Evolutionary conservation across 106 monocot species (phyloP).

Genomic region (Alisma plantagoaquatica): DNA sequence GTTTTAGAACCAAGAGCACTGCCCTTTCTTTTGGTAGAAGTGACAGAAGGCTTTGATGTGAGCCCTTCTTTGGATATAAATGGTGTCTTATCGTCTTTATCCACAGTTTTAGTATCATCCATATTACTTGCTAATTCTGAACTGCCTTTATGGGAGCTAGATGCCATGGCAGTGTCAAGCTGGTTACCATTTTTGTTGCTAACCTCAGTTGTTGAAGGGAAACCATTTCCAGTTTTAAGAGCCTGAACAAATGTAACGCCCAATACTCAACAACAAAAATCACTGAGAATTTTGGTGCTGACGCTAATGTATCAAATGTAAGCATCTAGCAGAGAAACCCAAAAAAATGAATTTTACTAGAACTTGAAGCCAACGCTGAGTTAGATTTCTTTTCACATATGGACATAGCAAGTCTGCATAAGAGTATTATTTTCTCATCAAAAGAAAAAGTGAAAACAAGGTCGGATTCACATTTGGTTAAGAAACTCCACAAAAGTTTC

Average conservation of each 20-base stretch:
- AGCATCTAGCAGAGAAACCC: no score
- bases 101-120: conserved; percentile 26
- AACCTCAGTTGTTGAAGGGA: conserved; percentile 23
- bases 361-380: no score
- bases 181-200: conserved; percentile 18
- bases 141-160: conserved; percentile 27
- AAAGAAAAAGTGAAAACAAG: no score
- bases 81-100: conserved; percentile 39
- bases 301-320: no score
- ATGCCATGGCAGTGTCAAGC: conserved; percentile 24
- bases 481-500: no score
- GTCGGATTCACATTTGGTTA: no score
- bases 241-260: conserved; percentile 52
- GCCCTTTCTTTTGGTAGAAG: conserved; percentile 48
- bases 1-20: conserved; percentile 52
- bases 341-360: no score
- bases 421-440: no score
- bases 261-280: conserved; percentile 22
- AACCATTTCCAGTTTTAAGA: conserved; percentile 45
- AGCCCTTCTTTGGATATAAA: conserved; percentile 52
- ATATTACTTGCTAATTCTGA: conserved; percentile 27
- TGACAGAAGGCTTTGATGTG: conserved; percentile 17
- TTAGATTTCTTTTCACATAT: no score
- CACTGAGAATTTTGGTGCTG: no score
- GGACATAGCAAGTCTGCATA: no score